phyloP scores from a whole-genome alignment of 179 eudicot species.

The Pouteria campechiana region DNA sequence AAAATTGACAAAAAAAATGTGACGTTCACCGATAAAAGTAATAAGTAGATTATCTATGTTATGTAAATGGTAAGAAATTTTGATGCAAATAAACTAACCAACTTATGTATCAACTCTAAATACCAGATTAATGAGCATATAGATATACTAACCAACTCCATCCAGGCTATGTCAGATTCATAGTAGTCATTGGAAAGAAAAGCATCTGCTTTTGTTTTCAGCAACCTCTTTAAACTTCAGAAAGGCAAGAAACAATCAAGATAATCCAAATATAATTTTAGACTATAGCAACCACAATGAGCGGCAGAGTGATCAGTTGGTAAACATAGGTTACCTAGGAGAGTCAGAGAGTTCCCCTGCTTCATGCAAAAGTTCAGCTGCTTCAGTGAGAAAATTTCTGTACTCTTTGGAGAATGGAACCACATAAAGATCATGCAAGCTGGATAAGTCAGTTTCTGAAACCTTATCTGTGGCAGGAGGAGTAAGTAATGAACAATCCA shows the following conservation, averaged over 20 bases:
- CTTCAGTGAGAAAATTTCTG: conserved; percentile 35
- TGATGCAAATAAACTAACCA: no score
- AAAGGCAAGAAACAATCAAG: conserved; percentile 6
- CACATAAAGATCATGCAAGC: conserved; percentile 49
- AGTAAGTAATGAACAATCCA: conserved; percentile 22
- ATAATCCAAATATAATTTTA: conserved; percentile 7
- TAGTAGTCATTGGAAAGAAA: conserved; percentile 94
- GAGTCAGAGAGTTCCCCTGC: conserved; percentile 73
- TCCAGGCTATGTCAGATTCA: conserved; percentile 97
- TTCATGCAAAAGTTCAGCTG: conserved; percentile 59
- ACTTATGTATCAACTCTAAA: no score
- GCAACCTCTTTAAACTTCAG: conserved; percentile 73
- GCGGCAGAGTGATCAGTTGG: no score
- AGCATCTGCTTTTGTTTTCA: conserved; percentile 79
- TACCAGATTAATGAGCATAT: neutral
- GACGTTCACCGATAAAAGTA: no score
- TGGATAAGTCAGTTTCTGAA: conserved; percentile 14
- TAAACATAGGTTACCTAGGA: conserved; percentile 43
- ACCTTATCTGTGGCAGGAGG: conserved; percentile 4
- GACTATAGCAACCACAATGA: neutral
- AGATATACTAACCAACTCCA: conserved; percentile 72
- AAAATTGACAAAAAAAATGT: no score
- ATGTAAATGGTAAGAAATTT: no score
- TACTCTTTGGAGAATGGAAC: conserved; percentile 75
- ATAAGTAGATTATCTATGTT: no score